phyloP scores from a whole-genome alignment of 148 eudicot genomes.

The Cornus controversa region DNA sequence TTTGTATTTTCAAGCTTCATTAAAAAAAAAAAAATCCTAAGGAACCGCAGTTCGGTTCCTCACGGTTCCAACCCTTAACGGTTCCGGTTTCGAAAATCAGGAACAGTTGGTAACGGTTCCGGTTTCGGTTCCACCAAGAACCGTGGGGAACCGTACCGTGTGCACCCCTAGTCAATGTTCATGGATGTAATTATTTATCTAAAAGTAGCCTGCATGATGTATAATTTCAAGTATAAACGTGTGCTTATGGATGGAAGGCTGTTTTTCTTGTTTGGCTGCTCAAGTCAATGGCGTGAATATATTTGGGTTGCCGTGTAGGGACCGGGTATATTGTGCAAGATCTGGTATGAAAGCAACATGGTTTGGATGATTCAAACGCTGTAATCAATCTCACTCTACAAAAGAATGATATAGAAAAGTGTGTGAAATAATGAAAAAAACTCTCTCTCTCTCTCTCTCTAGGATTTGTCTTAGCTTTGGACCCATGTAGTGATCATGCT shows the following conservation, averaged over 20 bases:
- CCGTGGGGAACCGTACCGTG: too few relatives aligned
- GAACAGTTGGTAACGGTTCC: too few relatives aligned
- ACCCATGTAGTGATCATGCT: neutral
- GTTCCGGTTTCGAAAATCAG: too few relatives aligned
- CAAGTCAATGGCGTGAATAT: constrained; percentile 8
- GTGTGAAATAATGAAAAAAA: neutral
- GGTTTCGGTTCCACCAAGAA: too few relatives aligned
- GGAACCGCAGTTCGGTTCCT: too few relatives aligned
- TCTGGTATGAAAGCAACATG: constrained; percentile 9
- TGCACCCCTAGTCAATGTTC: too few relatives aligned
- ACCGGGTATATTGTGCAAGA: neutral
- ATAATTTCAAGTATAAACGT: neutral
- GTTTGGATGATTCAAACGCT: neutral
- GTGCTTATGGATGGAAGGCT: neutral
- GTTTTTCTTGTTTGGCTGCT: neutral
- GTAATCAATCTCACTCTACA: neutral
- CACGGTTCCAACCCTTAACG: too few relatives aligned
- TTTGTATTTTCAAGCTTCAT: too few relatives aligned
- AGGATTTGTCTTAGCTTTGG: neutral
- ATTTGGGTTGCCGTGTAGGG: constrained; percentile 1
- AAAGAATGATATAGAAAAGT: neutral
- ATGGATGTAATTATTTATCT: neutral
- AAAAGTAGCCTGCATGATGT: neutral
- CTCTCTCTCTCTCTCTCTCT: constrained; percentile 5
- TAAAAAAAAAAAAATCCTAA: too few relatives aligned